Conservation (phyloP, 2,329 filamentous ascomycete species). For the Aspergillus awamori region DNA sequence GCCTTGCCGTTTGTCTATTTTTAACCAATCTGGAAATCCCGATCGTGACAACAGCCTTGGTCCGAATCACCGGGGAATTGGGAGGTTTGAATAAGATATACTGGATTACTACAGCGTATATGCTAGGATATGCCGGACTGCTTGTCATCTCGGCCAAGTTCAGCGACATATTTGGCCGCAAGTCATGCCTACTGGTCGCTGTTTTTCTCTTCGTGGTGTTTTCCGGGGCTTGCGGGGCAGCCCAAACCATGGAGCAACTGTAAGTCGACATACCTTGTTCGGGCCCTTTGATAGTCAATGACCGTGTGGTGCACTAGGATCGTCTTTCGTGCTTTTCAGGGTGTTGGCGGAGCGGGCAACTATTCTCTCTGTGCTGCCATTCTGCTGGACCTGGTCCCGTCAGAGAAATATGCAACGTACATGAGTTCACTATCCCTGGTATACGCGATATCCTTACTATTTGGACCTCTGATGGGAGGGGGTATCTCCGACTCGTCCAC, state of each 20-base stretch:
- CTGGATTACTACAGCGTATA: background rate
- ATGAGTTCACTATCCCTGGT: slow-evolving; percentile 3
- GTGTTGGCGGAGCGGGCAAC: slow-evolving; percentile 15
- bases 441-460: slow-evolving; percentile 11
- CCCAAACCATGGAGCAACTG: background rate
- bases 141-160: background rate
- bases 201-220: background rate
- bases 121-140: background rate
- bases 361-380: slow-evolving; percentile 18
- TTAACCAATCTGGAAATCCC: background rate
- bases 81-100: background rate
- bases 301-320: background rate
- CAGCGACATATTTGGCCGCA: background rate
- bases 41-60: background rate
- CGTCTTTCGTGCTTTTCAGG: slow-evolving; percentile 18
- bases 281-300: too few relatives aligned
- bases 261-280: background rate
- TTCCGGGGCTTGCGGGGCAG: background rate
- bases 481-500: slow-evolving; percentile 13
- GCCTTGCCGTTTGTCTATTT: background rate
- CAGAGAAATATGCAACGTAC: slow-evolving; percentile 13
- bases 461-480: slow-evolving; percentile 15
- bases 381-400: slow-evolving; percentile 15
- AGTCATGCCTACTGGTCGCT: background rate
- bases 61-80: background rate